Percentiles rank a stretch among this genome's conserved stretches.
Conservation (phyloP, 352 stramenopile genomes). For the Peronospora farinosa region DNA sequence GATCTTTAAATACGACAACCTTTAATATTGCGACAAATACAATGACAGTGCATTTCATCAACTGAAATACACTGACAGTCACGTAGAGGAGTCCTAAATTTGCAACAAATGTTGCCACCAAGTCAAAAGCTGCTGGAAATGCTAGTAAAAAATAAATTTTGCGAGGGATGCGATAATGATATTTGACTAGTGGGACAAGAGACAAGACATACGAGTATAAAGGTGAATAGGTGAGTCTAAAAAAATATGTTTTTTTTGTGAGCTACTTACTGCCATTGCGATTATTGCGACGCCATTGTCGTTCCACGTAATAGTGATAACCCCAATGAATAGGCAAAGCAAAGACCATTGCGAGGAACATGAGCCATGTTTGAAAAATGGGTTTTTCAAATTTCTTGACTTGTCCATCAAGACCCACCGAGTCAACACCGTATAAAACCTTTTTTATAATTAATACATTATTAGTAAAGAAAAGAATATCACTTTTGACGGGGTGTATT, state of each 20-base stretch:
- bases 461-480: constrained; percentile 5
- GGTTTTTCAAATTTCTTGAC: constrained; percentile 92
- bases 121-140: constrained; percentile 90
- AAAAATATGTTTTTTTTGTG: too few relatives aligned
- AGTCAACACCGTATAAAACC: constrained; percentile 90
- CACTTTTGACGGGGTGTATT: background rate
- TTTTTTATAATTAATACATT: constrained; percentile 55
- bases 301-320: constrained; percentile 76
- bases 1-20: constrained; percentile 88
- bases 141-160: constrained; percentile 93
- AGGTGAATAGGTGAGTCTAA: constrained; percentile 2
- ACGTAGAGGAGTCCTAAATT: constrained; percentile 93
- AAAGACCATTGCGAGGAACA: constrained; percentile 95
- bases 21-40: constrained; percentile 97
- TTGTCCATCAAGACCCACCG: constrained; percentile 79
- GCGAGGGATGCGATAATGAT: constrained; percentile 67
- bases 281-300: constrained; percentile 51
- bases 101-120: constrained; percentile 89
- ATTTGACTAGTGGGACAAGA: constrained; percentile 43
- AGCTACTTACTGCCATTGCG: constrained; percentile 60
- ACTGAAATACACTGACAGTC: constrained; percentile 84
- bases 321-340: constrained; percentile 89
- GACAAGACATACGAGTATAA: background rate
- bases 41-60: constrained; percentile 91
- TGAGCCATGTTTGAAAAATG: constrained; percentile 94